Percentiles rank a stretch among this genome's conserved stretches.
Conservation (phyloP, 129 eudicot genomes). For the Gnaphalium uliginosum region DNA sequence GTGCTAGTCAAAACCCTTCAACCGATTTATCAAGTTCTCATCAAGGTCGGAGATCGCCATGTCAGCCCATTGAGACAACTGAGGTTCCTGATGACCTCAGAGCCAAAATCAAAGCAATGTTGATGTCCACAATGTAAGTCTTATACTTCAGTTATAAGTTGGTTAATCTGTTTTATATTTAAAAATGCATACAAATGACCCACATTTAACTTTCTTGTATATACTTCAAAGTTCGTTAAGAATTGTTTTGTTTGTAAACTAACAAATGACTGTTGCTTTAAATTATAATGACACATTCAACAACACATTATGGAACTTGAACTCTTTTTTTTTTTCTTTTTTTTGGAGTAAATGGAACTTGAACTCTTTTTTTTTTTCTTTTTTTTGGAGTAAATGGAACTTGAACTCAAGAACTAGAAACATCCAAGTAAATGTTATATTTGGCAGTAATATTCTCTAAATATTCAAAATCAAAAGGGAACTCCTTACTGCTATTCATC, state of each 20-base stretch:
- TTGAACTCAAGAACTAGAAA: constrained; percentile 3
- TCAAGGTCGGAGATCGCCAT: constrained; percentile 41
- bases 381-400: too few species aligned
- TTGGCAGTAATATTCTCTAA: background rate
- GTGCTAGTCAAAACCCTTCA: constrained; percentile 53
- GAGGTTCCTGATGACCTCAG: constrained; percentile 83
- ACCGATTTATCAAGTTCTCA: constrained; percentile 37
- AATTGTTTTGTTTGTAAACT: background rate
- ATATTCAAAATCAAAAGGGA: background rate
- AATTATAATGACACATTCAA: too few species aligned
- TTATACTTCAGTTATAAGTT: constrained; percentile 13
- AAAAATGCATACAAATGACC: constrained; percentile 11
- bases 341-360: too few species aligned
- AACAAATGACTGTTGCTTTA: background rate
- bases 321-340: too few species aligned
- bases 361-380: too few species aligned
- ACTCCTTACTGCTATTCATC: background rate
- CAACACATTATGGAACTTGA: background rate
- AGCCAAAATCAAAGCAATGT: constrained; percentile 92
- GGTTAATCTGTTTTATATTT: background rate
- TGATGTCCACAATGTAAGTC: constrained; percentile 66
- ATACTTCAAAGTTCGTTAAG: background rate
- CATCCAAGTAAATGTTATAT: constrained; percentile 11
- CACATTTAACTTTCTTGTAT: background rate
- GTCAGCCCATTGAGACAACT: constrained; percentile 53